These are phyloP conservation scores for Tetracentron sinense DNA, from an alignment of 164 flowering plant genomes.

Conservation along the genomic window DNA sequence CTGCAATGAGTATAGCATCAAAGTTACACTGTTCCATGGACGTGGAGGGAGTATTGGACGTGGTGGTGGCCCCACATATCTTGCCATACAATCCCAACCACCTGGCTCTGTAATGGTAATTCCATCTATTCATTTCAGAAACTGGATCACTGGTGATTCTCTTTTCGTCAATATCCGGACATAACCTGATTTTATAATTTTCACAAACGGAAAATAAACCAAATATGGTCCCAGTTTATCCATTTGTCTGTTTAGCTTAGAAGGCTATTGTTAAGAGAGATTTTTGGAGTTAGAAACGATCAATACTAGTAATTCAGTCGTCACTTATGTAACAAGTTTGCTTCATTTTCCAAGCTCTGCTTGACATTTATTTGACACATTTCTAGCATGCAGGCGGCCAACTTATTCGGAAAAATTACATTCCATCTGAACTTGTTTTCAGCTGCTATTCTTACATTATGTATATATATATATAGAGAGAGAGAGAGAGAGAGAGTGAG, in stretches of 20 bases:
- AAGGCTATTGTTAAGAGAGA: not conserved
- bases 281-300: too few relatives aligned
- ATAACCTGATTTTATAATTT: too few relatives aligned
- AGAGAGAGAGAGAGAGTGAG: too few relatives aligned
- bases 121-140: not conserved
- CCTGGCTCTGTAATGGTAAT: slow-evolving; percentile 96
- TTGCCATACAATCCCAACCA: slow-evolving; percentile 96
- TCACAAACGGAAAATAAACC: too few relatives aligned
- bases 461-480: too few relatives aligned
- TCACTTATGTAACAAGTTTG: not conserved
- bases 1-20: slow-evolving; percentile 83
- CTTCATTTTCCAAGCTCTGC: not conserved
- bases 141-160: not conserved
- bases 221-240: too few relatives aligned
- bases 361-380: not conserved
- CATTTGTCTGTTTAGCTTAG: too few relatives aligned
- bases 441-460: too few relatives aligned
- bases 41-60: slow-evolving; percentile 99
- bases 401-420: too few relatives aligned
- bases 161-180: not conserved
- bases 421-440: not conserved
- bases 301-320: too few relatives aligned
- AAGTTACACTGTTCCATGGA: slow-evolving; percentile 93
- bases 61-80: slow-evolving; percentile 96
- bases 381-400: not conserved